These are phyloP conservation scores for Fraxinus greggii DNA, from an alignment of 305 asterid species.

Conservation along the genomic window DNA sequence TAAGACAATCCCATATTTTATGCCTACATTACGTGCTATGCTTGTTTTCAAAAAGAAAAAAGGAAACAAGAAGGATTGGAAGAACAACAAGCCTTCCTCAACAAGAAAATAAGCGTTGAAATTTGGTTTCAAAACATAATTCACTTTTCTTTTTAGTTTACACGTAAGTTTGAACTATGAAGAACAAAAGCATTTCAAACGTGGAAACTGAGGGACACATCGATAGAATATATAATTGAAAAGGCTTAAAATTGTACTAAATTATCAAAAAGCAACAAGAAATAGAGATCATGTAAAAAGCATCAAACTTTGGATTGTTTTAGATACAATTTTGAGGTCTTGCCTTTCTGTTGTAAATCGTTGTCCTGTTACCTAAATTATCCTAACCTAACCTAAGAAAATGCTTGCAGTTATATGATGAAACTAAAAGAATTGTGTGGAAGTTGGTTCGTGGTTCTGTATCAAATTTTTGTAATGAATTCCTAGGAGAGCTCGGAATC, in stretches of 20 bases:
- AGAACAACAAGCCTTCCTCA: neutral
- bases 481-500: slow-evolving; percentile 69
- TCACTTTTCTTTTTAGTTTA: neutral
- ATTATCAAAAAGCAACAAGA: neutral
- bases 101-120: neutral
- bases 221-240: neutral
- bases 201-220: neutral
- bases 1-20: neutral
- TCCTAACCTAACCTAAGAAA: slow-evolving; percentile 1
- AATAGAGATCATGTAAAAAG: neutral
- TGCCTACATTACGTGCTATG: neutral
- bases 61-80: no score
- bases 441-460: neutral
- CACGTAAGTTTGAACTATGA: neutral
- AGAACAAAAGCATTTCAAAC: neutral
- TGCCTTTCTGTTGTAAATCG: neutral
- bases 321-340: neutral
- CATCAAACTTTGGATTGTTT: neutral
- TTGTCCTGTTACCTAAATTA: neutral
- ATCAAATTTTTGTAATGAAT: neutral
- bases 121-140: neutral
- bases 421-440: slow-evolving; percentile 3
- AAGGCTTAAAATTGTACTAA: neutral
- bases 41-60: neutral
- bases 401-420: slow-evolving; percentile 2